Evolutionary conservation across 2,329 filamentous ascomycete genomes (phyloP).

Genomic region (Pseudomassariella vexata): DNA sequence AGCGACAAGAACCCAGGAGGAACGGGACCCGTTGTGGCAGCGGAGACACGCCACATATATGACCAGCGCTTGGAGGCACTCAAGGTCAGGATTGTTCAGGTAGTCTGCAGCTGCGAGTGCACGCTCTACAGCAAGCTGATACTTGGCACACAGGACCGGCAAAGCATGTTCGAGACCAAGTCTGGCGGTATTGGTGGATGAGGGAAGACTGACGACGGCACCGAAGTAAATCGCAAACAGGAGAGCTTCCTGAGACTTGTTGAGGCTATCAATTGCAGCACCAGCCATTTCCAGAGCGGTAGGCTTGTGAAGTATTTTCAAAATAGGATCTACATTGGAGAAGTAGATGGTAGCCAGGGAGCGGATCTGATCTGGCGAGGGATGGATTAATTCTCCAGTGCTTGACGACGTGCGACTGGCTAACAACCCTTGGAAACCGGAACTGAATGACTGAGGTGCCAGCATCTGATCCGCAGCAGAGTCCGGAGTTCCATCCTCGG

Average conservation of each 20-base stretch:
- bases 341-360: constrained; percentile 30
- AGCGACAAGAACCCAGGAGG: constrained; percentile 35
- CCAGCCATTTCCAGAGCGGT: constrained; percentile 21
- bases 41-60: constrained; percentile 37
- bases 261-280: constrained; percentile 10
- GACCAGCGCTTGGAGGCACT: constrained; percentile 34
- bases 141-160: constrained; percentile 24
- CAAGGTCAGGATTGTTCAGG: constrained; percentile 32
- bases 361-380: constrained; percentile 29
- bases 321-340: constrained; percentile 34
- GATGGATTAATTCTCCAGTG: constrained; percentile 21
- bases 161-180: constrained; percentile 28
- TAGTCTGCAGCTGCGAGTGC: constrained; percentile 36
- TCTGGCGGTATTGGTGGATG: constrained; percentile 22
- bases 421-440: no score
- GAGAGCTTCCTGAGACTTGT: constrained; percentile 26
- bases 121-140: constrained; percentile 28
- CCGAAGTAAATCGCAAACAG: constrained; percentile 38
- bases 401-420: no score
- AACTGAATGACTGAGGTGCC: no score
- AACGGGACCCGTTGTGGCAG: constrained; percentile 27
- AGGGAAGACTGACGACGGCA: constrained; percentile 27
- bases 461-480: constrained; percentile 13
- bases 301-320: constrained; percentile 40
- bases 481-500: constrained; percentile 25